Conservation (phyloP, 1,284 basidiomycete species). For the Xerocomus minutiporus region DNA sequence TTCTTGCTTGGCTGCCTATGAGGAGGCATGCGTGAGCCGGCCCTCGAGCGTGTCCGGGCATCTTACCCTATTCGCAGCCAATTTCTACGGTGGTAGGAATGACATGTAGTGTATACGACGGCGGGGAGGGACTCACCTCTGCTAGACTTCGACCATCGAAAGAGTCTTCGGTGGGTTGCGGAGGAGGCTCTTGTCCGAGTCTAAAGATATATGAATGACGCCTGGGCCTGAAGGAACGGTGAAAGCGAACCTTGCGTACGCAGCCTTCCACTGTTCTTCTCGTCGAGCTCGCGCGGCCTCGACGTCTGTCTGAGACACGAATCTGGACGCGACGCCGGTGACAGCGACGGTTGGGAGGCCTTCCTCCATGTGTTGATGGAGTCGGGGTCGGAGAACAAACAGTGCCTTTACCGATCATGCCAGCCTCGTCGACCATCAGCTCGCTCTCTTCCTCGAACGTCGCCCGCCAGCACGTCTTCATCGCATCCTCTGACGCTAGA, state of each 20-base stretch:
- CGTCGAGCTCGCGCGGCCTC: slow-evolving; percentile 71
- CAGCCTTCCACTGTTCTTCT: slow-evolving; percentile 89
- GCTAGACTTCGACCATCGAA: slow-evolving; percentile 88
- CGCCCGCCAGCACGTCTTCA: slow-evolving; percentile 32
- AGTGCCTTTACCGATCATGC: slow-evolving; percentile 26
- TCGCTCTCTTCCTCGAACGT: slow-evolving; percentile 19
- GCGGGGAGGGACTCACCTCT: slow-evolving; percentile 58
- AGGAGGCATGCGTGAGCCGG: slow-evolving; percentile 22
- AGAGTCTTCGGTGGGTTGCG: slow-evolving; percentile 64
- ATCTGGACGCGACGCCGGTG: slow-evolving; percentile 68
- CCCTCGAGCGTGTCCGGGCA: slow-evolving; percentile 8
- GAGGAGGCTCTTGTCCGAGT: slow-evolving; percentile 85
- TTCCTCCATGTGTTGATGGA: slow-evolving; percentile 39
- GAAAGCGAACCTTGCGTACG: slow-evolving; percentile 72
- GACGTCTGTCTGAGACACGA: slow-evolving; percentile 75
- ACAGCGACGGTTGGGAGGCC: slow-evolving; percentile 61
- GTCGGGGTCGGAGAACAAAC: slow-evolving; percentile 17
- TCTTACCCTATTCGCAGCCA: slow-evolving; percentile 74
- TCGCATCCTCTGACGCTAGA: slow-evolving; percentile 40
- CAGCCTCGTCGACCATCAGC: slow-evolving; percentile 10
- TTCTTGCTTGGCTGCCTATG: slow-evolving; percentile 81
- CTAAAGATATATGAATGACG: slow-evolving; percentile 34
- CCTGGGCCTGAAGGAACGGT: background rate
- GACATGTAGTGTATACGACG: slow-evolving; percentile 18
- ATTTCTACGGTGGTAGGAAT: slow-evolving; percentile 53